Evolutionary conservation across 2,329 filamentous ascomycete genomes (phyloP).

Genomic region (Apiospora pterosperma): DNA sequence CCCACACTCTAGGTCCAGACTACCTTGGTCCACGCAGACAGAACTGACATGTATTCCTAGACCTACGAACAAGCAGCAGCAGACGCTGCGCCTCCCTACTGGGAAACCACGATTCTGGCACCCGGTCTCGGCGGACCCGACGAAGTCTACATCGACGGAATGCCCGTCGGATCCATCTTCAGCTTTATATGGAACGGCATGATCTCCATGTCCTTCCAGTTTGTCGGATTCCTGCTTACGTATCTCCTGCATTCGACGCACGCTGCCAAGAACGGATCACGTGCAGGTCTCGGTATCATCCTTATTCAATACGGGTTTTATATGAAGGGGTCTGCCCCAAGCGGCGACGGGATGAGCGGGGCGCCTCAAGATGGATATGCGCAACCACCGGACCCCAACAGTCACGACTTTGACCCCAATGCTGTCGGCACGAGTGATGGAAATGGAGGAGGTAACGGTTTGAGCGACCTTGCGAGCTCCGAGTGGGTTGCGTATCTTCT

Average conservation of each 20-base stretch:
- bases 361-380: conserved; percentile 55
- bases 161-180: conserved; percentile 86
- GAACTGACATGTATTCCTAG: conserved; percentile 44
- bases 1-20: neutral
- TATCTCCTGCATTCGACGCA: conserved; percentile 98
- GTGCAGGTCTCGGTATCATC: conserved; percentile 89
- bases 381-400: conserved; percentile 81
- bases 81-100: conserved; percentile 94
- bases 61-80: conserved; percentile 98
- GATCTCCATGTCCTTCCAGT: conserved; percentile 94
- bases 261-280: conserved; percentile 95
- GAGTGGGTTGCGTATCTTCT: conserved; percentile 91
- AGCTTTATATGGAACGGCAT: conserved; percentile 90
- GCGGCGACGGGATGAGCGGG: conserved; percentile 41
- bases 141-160: conserved; percentile 94
- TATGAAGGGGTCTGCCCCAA: conserved; percentile 66
- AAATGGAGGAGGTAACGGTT: conserved; percentile 35
- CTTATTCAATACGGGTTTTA: conserved; percentile 96
- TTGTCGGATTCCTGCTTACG: conserved; percentile 95
- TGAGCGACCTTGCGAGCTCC: conserved; percentile 62
- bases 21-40: conserved; percentile 21
- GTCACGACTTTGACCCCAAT: conserved; percentile 80
- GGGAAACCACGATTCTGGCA: conserved; percentile 97
- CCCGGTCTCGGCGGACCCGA: conserved; percentile 86
- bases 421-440: conserved; percentile 45